A percentile compares a stretch with the other conserved stretches of the same genome.
phyloP scores from a whole-genome alignment of 768 basidiomycete species.

The Leccinellum rugosiceps region DNA sequence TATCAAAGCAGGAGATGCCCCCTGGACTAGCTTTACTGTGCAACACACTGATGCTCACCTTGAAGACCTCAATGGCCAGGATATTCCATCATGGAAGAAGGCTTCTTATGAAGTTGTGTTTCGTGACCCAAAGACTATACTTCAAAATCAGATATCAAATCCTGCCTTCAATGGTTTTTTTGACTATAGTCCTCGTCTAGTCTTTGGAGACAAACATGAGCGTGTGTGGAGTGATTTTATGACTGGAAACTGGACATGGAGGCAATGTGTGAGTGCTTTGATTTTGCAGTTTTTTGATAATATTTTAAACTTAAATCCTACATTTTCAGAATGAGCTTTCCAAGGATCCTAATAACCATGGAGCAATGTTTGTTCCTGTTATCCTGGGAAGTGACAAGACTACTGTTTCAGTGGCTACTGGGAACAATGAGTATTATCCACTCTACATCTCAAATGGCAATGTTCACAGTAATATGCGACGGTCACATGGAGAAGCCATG shows the following conservation, averaged over 20 bases:
- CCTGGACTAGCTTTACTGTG: too few species aligned
- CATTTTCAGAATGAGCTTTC: not conserved
- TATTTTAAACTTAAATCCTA: not conserved
- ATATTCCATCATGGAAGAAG: not conserved
- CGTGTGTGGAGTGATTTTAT: not conserved
- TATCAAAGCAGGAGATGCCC: too few species aligned
- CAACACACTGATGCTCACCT: too few species aligned
- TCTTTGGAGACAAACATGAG: not conserved
- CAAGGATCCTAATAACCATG: not conserved
- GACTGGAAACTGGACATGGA: not conserved
- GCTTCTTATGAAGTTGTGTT: not conserved
- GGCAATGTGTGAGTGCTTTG: not conserved
- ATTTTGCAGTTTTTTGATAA: too few species aligned
- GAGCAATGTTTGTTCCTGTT: not conserved
- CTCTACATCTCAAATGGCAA: not conserved
- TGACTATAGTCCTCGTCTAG: not conserved
- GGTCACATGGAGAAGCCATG: not conserved
- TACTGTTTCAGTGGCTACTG: not conserved
- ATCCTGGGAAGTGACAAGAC: not conserved
- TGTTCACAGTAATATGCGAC: not conserved
- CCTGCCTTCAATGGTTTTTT: not conserved
- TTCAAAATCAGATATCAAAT: not conserved
- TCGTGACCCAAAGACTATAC: not conserved
- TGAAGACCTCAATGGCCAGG: too few species aligned
- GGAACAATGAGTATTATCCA: not conserved